Percentiles rank a stretch among this genome's conserved stretches.
Evolutionary conservation across 768 basidiomycete species (phyloP).

Genomic region (Termitomyces sp.): DNA sequence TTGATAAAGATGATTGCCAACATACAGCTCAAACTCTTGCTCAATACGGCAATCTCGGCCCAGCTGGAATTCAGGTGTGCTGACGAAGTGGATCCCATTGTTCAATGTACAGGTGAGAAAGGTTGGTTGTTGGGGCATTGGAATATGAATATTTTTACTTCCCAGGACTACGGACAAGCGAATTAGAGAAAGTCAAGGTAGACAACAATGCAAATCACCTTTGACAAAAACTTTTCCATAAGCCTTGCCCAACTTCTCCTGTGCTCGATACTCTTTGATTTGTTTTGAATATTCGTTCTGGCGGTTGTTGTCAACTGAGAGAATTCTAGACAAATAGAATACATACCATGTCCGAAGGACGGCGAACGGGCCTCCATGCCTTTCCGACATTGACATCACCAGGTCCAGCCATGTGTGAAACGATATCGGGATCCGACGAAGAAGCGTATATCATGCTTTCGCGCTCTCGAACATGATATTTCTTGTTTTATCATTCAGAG

Average conservation of each 20-base stretch:
- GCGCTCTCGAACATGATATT: conserved; percentile 79
- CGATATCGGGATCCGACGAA: conserved; percentile 64
- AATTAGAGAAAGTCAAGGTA: not conserved
- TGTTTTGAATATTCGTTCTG: conserved; percentile 94
- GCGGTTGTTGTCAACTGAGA: not conserved
- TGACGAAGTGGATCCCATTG: conserved; percentile 95
- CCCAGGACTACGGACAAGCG: conserved; percentile 56
- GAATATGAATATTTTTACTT: conserved; percentile 67
- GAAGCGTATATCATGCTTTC: conserved; percentile 76
- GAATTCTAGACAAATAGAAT: conserved; percentile 3
- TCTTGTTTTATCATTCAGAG: conserved; percentile 32
- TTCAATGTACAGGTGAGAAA: conserved; percentile 83
- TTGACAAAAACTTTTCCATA: conserved; percentile 94
- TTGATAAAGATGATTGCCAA: conserved; percentile 4
- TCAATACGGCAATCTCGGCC: conserved; percentile 58
- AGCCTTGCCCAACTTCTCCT: conserved; percentile 73
- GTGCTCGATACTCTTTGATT: conserved; percentile 72
- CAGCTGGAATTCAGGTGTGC: conserved; percentile 74
- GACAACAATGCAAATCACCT: conserved; percentile 40
- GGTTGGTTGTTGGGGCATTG: conserved; percentile 73
- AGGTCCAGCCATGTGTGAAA: conserved; percentile 64
- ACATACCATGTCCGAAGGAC: conserved; percentile 91
- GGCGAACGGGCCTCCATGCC: conserved; percentile 83
- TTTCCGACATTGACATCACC: conserved; percentile 79
- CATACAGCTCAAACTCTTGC: conserved; percentile 89